Conservation (phyloP, 345 rosid species). For the Populus pruinosa region DNA sequence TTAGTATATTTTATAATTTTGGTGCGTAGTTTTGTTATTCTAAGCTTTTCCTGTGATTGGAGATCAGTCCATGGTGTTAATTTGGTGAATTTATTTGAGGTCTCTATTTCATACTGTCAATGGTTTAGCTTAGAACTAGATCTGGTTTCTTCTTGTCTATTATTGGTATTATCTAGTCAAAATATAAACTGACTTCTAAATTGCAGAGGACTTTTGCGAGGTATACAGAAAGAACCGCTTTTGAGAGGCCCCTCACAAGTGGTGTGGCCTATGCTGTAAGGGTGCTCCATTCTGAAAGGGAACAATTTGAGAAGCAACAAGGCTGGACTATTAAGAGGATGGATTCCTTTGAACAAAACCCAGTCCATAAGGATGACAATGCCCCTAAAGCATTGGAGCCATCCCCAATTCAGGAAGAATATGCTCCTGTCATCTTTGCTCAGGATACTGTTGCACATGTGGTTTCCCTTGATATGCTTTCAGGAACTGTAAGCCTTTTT, state of each 20-base stretch:
- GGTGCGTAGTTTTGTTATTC: background rate
- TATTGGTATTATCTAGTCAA: conserved; percentile 9
- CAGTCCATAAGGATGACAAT: conserved; percentile 76
- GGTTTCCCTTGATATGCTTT: conserved; percentile 86
- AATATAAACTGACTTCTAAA: conserved; percentile 31
- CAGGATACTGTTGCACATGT: conserved; percentile 91
- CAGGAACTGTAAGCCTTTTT: conserved; percentile 68
- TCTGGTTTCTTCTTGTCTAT: conserved; percentile 15
- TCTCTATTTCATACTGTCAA: background rate
- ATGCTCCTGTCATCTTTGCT: conserved; percentile 98
- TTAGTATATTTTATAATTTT: background rate
- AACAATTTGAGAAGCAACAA: conserved; percentile 84
- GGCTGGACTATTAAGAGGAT: conserved; percentile 90
- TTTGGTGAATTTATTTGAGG: conserved; percentile 3
- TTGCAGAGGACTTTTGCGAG: conserved; percentile 76
- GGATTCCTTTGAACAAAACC: conserved; percentile 67
- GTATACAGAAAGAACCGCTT: conserved; percentile 92
- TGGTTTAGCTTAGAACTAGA: conserved; percentile 15
- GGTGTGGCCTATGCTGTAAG: conserved; percentile 96
- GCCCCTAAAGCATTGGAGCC: conserved; percentile 59
- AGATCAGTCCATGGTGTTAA: conserved; percentile 5
- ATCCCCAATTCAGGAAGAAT: conserved; percentile 82
- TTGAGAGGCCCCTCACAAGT: conserved; percentile 97
- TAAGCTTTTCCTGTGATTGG: background rate
- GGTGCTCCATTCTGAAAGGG: conserved; percentile 88